Base-by-base conservation (phyloP, 2,329 filamentous ascomycete species). In the Aureobasidium sp. region DNA sequence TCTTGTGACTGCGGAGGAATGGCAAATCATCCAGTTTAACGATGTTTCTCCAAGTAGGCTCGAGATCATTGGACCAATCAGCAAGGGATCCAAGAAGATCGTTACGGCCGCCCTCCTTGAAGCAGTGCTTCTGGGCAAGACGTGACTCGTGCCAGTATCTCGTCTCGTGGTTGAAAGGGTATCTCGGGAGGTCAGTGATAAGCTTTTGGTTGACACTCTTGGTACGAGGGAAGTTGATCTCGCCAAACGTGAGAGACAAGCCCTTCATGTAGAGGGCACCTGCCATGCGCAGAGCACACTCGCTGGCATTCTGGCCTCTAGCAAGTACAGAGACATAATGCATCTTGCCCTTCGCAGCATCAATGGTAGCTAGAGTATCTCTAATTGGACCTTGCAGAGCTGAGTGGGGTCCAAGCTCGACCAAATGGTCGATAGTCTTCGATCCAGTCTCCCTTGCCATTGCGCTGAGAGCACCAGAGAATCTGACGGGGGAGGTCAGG, bases 381-480 rank as follows among this genome's bases (percentile, higher is more conserved):
- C 53, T 57, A 0, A 72, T 70, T 0, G 78, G 76, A 0, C 71
- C 71, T 65, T 74, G 75, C 2, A 81, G 70, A 5, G 75, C 73
- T 0, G 77, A 73, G 62, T 80, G 78, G 1, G 78, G 76, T 0
- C 78, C 78, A 12, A 80, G 64, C 55, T 80, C 79, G 3, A 80
- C 66, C 17, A 67, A 71, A 8, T 74, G 69, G n/a, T 57, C 53
- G 34, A 59, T 59, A 5, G 8, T n/a, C 20, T 41, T 59, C 15
- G 44, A 37, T 10, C 56, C 56, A 20, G 56, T 57, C n/a, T 57
- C 56, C 12, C 20, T 48, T 7, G 44, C 42, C 42, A 48, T 48
- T 2, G 56, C 34, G 17, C 42, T 37, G 5, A 80, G 46, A 0
- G 79, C 79, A 47, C 79, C 72, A 4, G 70, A 69, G 64, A 82